Conservation (phyloP, 139 green algal genomes). For the Haematococcus sp. region DNA sequence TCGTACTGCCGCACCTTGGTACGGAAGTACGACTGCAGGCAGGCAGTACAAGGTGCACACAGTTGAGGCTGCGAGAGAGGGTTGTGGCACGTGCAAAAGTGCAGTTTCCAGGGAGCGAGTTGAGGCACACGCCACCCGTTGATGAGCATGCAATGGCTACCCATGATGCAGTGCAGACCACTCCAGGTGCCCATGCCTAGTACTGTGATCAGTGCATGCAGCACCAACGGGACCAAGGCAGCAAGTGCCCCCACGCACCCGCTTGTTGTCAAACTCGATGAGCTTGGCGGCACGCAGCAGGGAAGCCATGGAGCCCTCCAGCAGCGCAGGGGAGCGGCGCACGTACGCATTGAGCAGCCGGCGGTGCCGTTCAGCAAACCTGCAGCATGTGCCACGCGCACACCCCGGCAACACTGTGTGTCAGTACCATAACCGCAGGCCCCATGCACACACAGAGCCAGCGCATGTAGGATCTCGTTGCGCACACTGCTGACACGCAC, state of each 20-base stretch:
- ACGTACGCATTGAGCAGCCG: slow-evolving; percentile 90
- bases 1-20: slow-evolving; percentile 52
- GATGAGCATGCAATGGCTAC: slow-evolving; percentile 6
- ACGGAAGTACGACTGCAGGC: slow-evolving; percentile 23
- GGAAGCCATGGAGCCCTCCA: slow-evolving; percentile 73
- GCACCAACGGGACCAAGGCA: no score
- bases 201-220: no score
- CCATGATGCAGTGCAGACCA: no score
- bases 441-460: neutral
- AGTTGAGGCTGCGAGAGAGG: no score
- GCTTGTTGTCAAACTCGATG: slow-evolving; percentile 99
- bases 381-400: no score
- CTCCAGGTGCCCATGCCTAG: no score
- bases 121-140: no score
- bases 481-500: no score
- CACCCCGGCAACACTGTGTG: no score
- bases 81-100: neutral
- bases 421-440: no score
- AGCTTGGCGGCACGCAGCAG: slow-evolving; percentile 81
- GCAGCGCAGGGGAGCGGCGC: slow-evolving; percentile 66
- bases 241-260: slow-evolving; percentile 85
- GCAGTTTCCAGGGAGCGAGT: neutral
- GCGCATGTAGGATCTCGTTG: neutral
- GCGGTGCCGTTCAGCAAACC: slow-evolving; percentile 85
- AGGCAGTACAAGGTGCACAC: neutral